phyloP scores from a whole-genome alignment of 2,329 filamentous ascomycete genomes.

The Arthrobotrys iridis region DNA sequence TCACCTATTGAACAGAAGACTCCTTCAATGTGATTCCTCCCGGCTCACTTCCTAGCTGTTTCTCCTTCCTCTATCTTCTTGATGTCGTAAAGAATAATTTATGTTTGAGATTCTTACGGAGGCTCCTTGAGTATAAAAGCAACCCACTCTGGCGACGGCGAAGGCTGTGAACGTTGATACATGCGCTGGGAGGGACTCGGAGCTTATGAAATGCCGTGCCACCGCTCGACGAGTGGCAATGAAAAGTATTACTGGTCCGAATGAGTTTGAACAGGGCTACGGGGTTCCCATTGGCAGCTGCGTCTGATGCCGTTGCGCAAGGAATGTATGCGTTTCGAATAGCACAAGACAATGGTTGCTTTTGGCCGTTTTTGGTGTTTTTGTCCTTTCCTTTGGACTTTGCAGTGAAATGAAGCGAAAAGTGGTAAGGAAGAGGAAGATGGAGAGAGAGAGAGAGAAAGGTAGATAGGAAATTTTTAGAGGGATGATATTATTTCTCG shows the following conservation, averaged over 20 bases:
- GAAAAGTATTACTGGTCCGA: neutral
- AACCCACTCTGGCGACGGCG: constrained; percentile 42
- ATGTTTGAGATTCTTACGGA: constrained; percentile 32
- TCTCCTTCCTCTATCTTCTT: constrained; percentile 16
- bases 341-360: constrained; percentile 16
- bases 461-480: constrained; percentile 46
- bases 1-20: constrained; percentile 12
- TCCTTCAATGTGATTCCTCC: constrained; percentile 33
- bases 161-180: constrained; percentile 37
- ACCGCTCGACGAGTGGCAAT: constrained; percentile 24
- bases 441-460: constrained; percentile 17
- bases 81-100: constrained; percentile 11
- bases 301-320: constrained; percentile 27
- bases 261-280: neutral
- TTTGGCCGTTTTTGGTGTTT: neutral
- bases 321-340: constrained; percentile 26
- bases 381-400: constrained; percentile 27
- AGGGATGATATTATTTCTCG: constrained; percentile 30
- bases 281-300: constrained; percentile 1
- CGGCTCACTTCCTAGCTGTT: constrained; percentile 6
- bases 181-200: constrained; percentile 48
- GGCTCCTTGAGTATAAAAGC: constrained; percentile 41
- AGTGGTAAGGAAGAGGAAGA: constrained; percentile 18
- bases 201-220: constrained; percentile 24
- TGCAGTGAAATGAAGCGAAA: constrained; percentile 19